Conservation (phyloP, 768 basidiomycete species). For the Artomyces pyxidatus region DNA sequence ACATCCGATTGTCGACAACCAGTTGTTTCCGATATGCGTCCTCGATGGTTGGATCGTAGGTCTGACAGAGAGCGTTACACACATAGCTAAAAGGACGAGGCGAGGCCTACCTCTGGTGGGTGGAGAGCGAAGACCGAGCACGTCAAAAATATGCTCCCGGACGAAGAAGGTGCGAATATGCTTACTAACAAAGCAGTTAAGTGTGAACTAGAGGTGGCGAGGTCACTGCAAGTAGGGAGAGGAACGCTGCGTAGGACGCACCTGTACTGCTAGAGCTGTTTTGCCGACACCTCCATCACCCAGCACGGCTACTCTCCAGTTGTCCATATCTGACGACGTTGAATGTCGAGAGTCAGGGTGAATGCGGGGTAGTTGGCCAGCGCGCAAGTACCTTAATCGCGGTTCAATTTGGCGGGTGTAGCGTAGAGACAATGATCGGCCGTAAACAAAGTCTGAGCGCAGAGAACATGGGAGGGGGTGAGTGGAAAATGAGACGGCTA, state of each 20-base stretch:
- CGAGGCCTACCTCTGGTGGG: slow-evolving; percentile 43
- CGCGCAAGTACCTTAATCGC: slow-evolving; percentile 10
- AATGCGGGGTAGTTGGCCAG: not conserved
- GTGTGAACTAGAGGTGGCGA: slow-evolving; percentile 61
- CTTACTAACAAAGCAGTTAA: slow-evolving; percentile 94
- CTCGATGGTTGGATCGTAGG: slow-evolving; percentile 98
- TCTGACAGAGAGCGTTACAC: slow-evolving; percentile 37
- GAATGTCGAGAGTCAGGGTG: slow-evolving; percentile 3
- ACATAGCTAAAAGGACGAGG: slow-evolving; percentile 3
- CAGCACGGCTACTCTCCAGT: slow-evolving; percentile 92
- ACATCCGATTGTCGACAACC: slow-evolving; percentile 91
- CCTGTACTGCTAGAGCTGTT: slow-evolving; percentile 93
- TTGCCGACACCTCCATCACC: slow-evolving; percentile 98
- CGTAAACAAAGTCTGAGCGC: not conserved
- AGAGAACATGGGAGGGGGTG: not conserved
- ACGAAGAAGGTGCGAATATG: not conserved
- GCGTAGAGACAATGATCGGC: not conserved
- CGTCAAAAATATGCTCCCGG: too few relatives aligned
- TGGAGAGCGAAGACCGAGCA: too few relatives aligned
- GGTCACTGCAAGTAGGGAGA: slow-evolving; percentile 2
- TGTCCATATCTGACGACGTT: slow-evolving; percentile 59
- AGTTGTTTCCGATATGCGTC: slow-evolving; percentile 95
- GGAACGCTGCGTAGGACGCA: slow-evolving; percentile 29
- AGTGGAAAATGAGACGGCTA: not conserved
- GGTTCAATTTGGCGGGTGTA: slow-evolving; percentile 3